Evolutionary conservation across 306 rosid species (phyloP).

Genomic region (Quercus alba): DNA sequence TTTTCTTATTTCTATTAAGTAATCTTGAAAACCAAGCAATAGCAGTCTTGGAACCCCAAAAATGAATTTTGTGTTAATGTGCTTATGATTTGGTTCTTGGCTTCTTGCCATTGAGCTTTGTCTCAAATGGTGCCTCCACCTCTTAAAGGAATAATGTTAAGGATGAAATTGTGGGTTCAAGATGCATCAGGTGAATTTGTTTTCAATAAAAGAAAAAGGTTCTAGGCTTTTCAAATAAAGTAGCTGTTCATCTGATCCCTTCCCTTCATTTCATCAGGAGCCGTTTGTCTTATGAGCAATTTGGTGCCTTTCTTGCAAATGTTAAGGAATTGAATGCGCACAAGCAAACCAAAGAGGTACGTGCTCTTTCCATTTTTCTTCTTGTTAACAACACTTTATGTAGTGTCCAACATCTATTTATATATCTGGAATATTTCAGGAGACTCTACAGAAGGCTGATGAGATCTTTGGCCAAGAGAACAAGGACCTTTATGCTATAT

Average conservation of each 20-base stretch:
- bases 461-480: constrained; percentile 91
- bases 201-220: too few species aligned
- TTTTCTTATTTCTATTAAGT: background rate
- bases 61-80: background rate
- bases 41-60: background rate
- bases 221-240: background rate
- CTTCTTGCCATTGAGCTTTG: background rate
- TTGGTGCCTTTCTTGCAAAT: constrained; percentile 88
- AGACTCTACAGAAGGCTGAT: constrained; percentile 78
- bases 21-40: background rate
- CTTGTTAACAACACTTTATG: background rate
- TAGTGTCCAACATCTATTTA: background rate
- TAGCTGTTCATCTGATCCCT: background rate
- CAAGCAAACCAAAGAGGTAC: constrained; percentile 87
- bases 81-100: background rate
- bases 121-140: too few species aligned
- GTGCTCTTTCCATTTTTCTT: background rate
- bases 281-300: constrained; percentile 92
- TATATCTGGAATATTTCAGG: constrained; percentile 45
- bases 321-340: constrained; percentile 93
- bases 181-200: too few species aligned
- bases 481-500: constrained; percentile 75
- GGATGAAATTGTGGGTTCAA: too few species aligned
- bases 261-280: constrained; percentile 50
- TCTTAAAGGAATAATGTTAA: too few species aligned